A percentile compares a stretch with the other conserved stretches of the same genome.
These are phyloP conservation scores for Luvunga scandens DNA, from an alignment of 345 rosid species.

Conservation along the genomic window DNA sequence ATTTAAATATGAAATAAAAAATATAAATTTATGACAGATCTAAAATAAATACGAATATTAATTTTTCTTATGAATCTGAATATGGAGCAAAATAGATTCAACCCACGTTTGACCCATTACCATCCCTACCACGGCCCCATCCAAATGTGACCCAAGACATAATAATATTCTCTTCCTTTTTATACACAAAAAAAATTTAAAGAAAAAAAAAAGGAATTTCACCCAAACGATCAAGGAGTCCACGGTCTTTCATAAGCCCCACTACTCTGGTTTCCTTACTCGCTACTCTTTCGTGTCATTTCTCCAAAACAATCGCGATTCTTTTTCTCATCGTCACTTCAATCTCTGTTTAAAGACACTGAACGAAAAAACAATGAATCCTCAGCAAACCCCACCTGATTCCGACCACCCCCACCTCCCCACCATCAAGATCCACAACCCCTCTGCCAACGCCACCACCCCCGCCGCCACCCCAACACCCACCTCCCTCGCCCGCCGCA, in stretches of 20 bases:
- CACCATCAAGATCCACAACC: conserved; percentile 70
- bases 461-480: conserved; percentile 55
- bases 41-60: too few species aligned
- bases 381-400: conserved; percentile 34
- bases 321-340: neutral
- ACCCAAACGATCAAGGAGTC: neutral
- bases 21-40: too few species aligned
- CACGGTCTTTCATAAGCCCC: neutral
- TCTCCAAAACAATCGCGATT: neutral
- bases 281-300: neutral
- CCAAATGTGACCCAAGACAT: too few species aligned
- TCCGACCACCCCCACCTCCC: conserved; percentile 66
- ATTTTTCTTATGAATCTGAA: too few species aligned
- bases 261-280: neutral
- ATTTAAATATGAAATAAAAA: too few species aligned
- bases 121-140: too few species aligned
- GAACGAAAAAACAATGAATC: conserved; percentile 9
- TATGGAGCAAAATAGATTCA: too few species aligned
- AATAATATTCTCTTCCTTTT: too few species aligned
- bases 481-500: conserved; percentile 82
- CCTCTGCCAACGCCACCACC: conserved; percentile 39
- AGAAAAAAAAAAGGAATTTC: too few species aligned
- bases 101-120: too few species aligned
- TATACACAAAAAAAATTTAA: too few species aligned
- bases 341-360: too few species aligned